Conservation (phyloP, 2,329 filamentous ascomycete species). For the Aaosphaeria arxii region DNA sequence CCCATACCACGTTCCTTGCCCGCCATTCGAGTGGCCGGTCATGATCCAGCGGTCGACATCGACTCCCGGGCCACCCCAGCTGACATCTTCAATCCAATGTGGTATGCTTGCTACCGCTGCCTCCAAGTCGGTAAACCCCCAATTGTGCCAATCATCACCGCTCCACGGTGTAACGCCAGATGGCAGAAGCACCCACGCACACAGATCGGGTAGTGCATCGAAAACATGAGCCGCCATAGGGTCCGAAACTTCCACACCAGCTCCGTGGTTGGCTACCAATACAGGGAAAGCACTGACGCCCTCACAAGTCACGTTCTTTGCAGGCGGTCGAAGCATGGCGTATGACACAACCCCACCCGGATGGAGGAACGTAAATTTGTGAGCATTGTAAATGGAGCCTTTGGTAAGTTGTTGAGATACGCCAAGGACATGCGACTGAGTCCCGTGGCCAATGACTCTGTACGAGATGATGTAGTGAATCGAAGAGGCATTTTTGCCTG, state of each 20-base stretch:
- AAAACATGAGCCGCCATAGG: slow-evolving; percentile 47
- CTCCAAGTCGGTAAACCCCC: slow-evolving; percentile 56
- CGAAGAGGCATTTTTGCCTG: slow-evolving; percentile 17
- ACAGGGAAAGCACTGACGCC: slow-evolving; percentile 41
- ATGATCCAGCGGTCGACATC: slow-evolving; percentile 51
- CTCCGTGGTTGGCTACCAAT: slow-evolving; percentile 54
- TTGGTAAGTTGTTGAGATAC: slow-evolving; percentile 24
- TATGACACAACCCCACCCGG: slow-evolving; percentile 55
- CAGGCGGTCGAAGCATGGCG: slow-evolving; percentile 55
- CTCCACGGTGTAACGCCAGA: slow-evolving; percentile 59
- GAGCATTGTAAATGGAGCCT: slow-evolving; percentile 39
- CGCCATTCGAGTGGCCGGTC: slow-evolving; percentile 59
- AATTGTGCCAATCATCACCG: slow-evolving; percentile 59
- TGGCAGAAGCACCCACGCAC: slow-evolving; percentile 55
- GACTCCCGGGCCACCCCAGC: slow-evolving; percentile 49
- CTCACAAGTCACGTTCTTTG: slow-evolving; percentile 34
- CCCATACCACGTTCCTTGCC: slow-evolving; percentile 58
- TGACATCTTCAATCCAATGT: slow-evolving; percentile 47
- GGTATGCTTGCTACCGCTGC: slow-evolving; percentile 50
- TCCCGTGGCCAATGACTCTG: slow-evolving; percentile 9
- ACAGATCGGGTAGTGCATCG: slow-evolving; percentile 50
- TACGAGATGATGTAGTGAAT: slow-evolving; percentile 26
- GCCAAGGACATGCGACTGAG: slow-evolving; percentile 11
- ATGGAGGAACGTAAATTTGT: slow-evolving; percentile 55
- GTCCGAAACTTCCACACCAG: slow-evolving; percentile 54